Percentiles rank a stretch among this genome's conserved stretches.
phyloP scores from a whole-genome alignment of 2,329 filamentous ascomycete species.

The Aureobasidium pullulans region DNA sequence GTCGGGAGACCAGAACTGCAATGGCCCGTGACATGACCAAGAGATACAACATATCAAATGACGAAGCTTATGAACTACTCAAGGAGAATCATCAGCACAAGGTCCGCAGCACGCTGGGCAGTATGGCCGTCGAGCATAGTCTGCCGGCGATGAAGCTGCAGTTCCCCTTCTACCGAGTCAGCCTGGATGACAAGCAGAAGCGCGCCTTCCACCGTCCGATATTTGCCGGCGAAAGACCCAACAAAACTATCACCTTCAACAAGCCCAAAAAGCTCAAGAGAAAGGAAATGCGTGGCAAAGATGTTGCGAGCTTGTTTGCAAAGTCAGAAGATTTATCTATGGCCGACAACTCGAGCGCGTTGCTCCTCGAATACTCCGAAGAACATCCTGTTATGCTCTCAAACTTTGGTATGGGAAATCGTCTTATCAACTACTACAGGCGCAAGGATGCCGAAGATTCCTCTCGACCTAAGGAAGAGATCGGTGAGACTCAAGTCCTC shows the following conservation, averaged over 20 bases:
- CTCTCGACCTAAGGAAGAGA: slow-evolving; percentile 66
- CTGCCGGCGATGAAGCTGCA: slow-evolving; percentile 84
- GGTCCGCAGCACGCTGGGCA: slow-evolving; percentile 83
- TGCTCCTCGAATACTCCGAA: slow-evolving; percentile 93
- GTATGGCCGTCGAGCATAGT: slow-evolving; percentile 89
- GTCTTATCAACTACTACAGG: slow-evolving; percentile 93
- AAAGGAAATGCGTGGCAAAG: slow-evolving; percentile 74
- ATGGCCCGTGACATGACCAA: slow-evolving; percentile 65
- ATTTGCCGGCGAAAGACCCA: slow-evolving; percentile 50
- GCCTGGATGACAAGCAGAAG: slow-evolving; percentile 63
- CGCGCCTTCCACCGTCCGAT: slow-evolving; percentile 78
- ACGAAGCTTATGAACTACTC: slow-evolving; percentile 87
- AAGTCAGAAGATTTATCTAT: slow-evolving; percentile 76
- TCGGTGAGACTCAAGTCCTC: slow-evolving; percentile 83
- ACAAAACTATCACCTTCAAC: slow-evolving; percentile 64
- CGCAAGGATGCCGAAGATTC: slow-evolving; percentile 73
- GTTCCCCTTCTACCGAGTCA: slow-evolving; percentile 93
- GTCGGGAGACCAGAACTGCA: slow-evolving; percentile 60
- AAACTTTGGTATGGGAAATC: slow-evolving; percentile 95
- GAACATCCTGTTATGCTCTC: slow-evolving; percentile 86
- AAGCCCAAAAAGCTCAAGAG: slow-evolving; percentile 67
- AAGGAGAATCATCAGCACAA: slow-evolving; percentile 98
- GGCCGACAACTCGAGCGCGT: slow-evolving; percentile 78
- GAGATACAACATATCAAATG: slow-evolving; percentile 93
- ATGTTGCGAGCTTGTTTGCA: slow-evolving; percentile 69